Base-by-base conservation (phyloP, 768 basidiomycete genomes). In the Chalciporus chontae region DNA sequence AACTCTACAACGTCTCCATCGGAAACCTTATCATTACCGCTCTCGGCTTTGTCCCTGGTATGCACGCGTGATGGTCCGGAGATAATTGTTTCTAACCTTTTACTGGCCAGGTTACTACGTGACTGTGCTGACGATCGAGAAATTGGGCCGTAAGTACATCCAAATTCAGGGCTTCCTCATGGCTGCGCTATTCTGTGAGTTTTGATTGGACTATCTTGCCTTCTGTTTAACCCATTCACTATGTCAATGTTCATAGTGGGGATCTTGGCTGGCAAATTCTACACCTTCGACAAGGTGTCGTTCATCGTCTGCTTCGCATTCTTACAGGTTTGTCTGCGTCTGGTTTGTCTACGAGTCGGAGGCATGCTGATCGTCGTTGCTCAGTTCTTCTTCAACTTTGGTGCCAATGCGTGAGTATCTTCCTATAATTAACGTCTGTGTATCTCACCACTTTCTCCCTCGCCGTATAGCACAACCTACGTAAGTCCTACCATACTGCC, bases 1-100 rank as follows among this genome's bases (percentile, higher is more conserved):
- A 78, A n/a, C 72, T 90, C 8, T 87, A 82, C 76, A 80, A 83
- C 47, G 71, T 87, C 24, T 77, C 81, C 0, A 77, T 76, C 0
- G 87, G 87, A 5, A 81, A 79, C 53, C 72, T 90, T 32, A 87
- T 88, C 62, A 77, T 90, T 53, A 85, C 85, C 2, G 79, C 73
- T 3, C 77, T 88, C 15, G 88, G 89, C 24, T 90, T 88, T 59
- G 83, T 90, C 4, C 87, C 88, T 13, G 87, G 80, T 79, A 52
- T 15, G 62, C 43, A 71, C 46, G 85, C 87, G 57, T 70, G 84
- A 51, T 79, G 73, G 71, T 88, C 41, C 9, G 2, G 87, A 87
- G 3, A 88, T 87, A 69, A 61, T 88, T 56, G 79, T 89, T 58
- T 71, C 90, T 43, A 77, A 85, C 9, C 78, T 73, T 32, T 88